Evolutionary conservation across 2,329 filamentous ascomycete species (phyloP).

Genomic region (Ceratocystis albifundus): DNA sequence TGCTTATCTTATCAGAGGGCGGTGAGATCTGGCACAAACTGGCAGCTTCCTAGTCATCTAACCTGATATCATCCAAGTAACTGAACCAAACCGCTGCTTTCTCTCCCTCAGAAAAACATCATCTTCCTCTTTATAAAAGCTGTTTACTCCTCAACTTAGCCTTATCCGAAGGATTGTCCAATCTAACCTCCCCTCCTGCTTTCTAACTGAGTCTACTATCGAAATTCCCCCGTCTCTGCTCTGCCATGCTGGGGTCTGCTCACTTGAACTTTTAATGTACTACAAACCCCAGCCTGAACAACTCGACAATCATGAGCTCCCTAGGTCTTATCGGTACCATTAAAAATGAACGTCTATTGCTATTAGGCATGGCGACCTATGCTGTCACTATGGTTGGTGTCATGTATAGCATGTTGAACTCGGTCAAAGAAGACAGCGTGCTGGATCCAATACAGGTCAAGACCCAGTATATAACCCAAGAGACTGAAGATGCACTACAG

Average conservation of each 20-base stretch:
- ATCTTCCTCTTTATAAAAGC: not conserved
- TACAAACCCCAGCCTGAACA: constrained; percentile 16
- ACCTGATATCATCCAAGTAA: not conserved
- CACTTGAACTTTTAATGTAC: not conserved
- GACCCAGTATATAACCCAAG: constrained; percentile 62
- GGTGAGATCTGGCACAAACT: constrained; percentile 16
- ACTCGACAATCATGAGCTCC: constrained; percentile 15
- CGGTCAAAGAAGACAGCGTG: constrained; percentile 52
- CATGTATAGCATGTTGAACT: constrained; percentile 47
- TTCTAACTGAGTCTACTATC: not conserved
- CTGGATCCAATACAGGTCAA: constrained; percentile 54
- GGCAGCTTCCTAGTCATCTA: not conserved
- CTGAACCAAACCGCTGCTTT: not conserved
- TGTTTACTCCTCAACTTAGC: not conserved
- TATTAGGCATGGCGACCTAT: constrained; percentile 45
- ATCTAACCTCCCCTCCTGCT: not conserved
- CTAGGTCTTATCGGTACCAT: constrained; percentile 24
- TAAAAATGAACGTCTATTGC: constrained; percentile 44
- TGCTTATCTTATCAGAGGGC: constrained; percentile 27
- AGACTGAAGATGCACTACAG: constrained; percentile 60
- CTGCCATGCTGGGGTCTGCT: not conserved
- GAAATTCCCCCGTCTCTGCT: not conserved
- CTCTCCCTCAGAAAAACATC: not conserved
- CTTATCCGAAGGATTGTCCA: not conserved
- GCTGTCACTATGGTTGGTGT: constrained; percentile 46